A percentile compares a stretch with the other conserved stretches of the same genome.
Conservation (phyloP, 1,284 basidiomycete genomes). For the Stereum hirsutum region DNA sequence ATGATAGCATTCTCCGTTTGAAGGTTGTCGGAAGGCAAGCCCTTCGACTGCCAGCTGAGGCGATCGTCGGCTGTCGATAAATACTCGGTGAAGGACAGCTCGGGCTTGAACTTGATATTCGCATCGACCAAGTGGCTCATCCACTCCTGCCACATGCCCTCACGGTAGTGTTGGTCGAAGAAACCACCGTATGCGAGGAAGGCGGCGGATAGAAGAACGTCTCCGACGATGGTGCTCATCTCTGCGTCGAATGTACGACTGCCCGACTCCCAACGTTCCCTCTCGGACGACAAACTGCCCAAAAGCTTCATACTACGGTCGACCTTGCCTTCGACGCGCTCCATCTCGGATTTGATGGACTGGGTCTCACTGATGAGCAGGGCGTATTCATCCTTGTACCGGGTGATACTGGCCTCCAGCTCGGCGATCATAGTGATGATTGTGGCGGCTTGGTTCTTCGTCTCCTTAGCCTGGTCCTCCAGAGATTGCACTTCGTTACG, state of each 20-base stretch:
- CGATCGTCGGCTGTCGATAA: conserved; percentile 97
- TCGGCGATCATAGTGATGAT: conserved; percentile 92
- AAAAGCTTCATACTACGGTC: conserved; percentile 95
- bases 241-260: conserved; percentile 96
- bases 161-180: conserved; percentile 98
- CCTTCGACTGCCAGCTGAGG: conserved; percentile 92
- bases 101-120: conserved; percentile 88
- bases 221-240: conserved; percentile 98
- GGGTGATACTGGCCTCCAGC: conserved; percentile 87
- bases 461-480: conserved; percentile 86
- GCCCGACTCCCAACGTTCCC: conserved; percentile 89
- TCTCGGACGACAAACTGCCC: conserved; percentile 92
- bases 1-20: conserved; percentile 99
- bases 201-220: conserved; percentile 92
- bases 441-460: conserved; percentile 84
- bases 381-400: conserved; percentile 98
- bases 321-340: conserved; percentile 94
- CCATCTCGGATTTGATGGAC: conserved; percentile 97
- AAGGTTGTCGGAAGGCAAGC: conserved; percentile 89
- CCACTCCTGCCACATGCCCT: conserved; percentile 97
- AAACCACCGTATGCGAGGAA: conserved; percentile 97
- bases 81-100: conserved; percentile 92
- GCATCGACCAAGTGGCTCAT: conserved; percentile 81
- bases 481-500: conserved; percentile 93
- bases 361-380: conserved; percentile 95